Percentiles rank a stretch among this genome's conserved stretches.
Evolutionary conservation across 768 basidiomycete genomes (phyloP).

Genomic region (Tricholoma flavovirens): DNA sequence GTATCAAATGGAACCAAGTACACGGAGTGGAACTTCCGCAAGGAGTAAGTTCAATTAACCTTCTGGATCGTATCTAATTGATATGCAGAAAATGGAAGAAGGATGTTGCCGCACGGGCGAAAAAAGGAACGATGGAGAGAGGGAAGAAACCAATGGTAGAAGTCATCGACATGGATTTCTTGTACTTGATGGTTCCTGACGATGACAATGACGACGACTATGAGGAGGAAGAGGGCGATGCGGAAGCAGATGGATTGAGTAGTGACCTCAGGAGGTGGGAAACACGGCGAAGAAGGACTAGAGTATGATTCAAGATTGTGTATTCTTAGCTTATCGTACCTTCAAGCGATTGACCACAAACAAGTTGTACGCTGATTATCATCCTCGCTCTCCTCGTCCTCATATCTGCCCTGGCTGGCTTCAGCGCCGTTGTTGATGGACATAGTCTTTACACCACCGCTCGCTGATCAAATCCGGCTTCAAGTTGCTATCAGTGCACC

Average conservation of each 20-base stretch:
- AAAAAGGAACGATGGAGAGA: constrained; percentile 1
- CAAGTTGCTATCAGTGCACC: constrained; percentile 17
- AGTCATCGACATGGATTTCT: neutral
- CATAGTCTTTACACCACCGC: constrained; percentile 33
- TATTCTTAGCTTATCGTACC: neutral
- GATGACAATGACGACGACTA: constrained; percentile 9
- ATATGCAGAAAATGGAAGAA: constrained; percentile 33
- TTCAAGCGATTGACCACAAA: constrained; percentile 7
- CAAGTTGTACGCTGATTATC: neutral
- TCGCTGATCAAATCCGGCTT: constrained; percentile 28
- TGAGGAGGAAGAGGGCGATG: neutral
- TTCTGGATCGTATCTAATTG: neutral
- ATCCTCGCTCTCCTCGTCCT: neutral
- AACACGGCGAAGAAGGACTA: neutral
- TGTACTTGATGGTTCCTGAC: constrained; percentile 3
- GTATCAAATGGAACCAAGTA: constrained; percentile 38
- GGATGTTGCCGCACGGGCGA: constrained; percentile 21
- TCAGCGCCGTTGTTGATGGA: constrained; percentile 22
- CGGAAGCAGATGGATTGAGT: neutral
- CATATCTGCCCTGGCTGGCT: neutral
- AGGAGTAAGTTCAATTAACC: constrained; percentile 38
- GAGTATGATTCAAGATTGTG: neutral
- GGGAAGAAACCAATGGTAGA: neutral
- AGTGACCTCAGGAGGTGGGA: neutral
- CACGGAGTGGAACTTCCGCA: constrained; percentile 48